Conservation (phyloP, 2,329 filamentous ascomycete genomes). For the Epichloe sp. region DNA sequence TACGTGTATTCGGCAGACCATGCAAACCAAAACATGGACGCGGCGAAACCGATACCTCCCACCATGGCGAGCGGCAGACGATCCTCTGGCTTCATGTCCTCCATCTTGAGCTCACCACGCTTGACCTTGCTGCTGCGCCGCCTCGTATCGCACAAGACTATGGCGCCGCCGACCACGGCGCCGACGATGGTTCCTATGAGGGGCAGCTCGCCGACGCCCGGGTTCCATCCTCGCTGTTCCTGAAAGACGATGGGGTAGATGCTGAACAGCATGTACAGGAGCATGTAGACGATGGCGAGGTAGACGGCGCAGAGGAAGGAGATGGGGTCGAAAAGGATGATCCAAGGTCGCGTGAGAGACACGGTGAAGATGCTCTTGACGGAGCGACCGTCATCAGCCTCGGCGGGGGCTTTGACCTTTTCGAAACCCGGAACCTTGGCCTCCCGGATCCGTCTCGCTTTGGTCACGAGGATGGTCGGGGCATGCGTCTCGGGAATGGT, state of each 20-base stretch:
- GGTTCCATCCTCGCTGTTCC: constrained; percentile 38
- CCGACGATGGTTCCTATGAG: constrained; percentile 37
- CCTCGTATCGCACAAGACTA: constrained; percentile 27
- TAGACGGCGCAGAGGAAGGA: constrained; percentile 39
- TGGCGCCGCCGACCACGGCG: constrained; percentile 27
- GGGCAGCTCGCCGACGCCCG: constrained; percentile 37
- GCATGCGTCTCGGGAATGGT: constrained; percentile 46
- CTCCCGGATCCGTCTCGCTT: constrained; percentile 37
- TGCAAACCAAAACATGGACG: constrained; percentile 49
- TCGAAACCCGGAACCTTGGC: constrained; percentile 38
- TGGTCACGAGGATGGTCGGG: constrained; percentile 35
- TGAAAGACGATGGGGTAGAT: constrained; percentile 45
- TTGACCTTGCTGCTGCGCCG: constrained; percentile 24
- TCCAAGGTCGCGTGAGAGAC: constrained; percentile 39
- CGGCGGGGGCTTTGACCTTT: constrained; percentile 34
- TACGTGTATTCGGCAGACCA: constrained; percentile 41
- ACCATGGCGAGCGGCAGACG: constrained; percentile 47
- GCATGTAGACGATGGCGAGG: constrained; percentile 36
- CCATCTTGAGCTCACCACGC: constrained; percentile 19
- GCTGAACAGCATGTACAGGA: constrained; percentile 45
- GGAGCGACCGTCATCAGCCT: constrained; percentile 29
- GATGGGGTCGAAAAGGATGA: constrained; percentile 40
- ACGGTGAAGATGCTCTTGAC: constrained; percentile 34
- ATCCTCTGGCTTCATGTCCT: constrained; percentile 28
- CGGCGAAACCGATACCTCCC: constrained; percentile 37